phyloP scores from a whole-genome alignment of 2,329 filamentous ascomycete species.

The Colletotrichum liriopes region DNA sequence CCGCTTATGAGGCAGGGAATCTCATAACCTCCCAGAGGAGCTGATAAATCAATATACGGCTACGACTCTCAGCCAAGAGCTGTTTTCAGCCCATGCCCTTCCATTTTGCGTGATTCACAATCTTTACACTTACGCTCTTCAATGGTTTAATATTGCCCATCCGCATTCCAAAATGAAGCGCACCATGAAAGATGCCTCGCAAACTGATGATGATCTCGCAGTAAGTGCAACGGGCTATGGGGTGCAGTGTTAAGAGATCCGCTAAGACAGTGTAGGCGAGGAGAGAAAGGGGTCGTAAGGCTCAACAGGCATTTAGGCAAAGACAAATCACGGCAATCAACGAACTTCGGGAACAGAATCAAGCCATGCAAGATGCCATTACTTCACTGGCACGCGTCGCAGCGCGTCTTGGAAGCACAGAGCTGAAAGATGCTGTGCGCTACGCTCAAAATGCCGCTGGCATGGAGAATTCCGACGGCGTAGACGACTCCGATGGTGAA shows the following conservation, averaged over 20 bases:
- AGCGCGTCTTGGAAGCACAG: neutral
- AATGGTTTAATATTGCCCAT: neutral
- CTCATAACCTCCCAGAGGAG: neutral
- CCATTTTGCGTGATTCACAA: neutral
- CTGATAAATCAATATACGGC: neutral
- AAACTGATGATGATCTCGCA: neutral
- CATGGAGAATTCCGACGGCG: neutral
- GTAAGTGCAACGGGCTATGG: neutral
- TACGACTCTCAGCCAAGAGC: neutral
- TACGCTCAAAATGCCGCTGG: neutral
- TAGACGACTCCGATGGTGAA: neutral
- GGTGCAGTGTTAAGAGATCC: conserved; percentile 5
- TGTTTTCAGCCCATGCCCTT: neutral
- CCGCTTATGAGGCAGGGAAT: neutral
- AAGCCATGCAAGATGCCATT: conserved; percentile 21
- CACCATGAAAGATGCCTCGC: neutral
- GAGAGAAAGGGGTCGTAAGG: conserved; percentile 8
- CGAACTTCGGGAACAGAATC: conserved; percentile 8
- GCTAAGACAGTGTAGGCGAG: conserved; percentile 53
- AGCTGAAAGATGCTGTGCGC: neutral
- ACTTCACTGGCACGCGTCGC: conserved; percentile 2
- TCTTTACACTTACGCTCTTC: neutral
- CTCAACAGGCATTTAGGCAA: conserved; percentile 16
- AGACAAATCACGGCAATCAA: conserved; percentile 18
- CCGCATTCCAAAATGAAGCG: neutral